These are phyloP conservation scores for Fusarium nurragi DNA, from an alignment of 2,329 filamentous ascomycete species.

Conservation along the genomic window DNA sequence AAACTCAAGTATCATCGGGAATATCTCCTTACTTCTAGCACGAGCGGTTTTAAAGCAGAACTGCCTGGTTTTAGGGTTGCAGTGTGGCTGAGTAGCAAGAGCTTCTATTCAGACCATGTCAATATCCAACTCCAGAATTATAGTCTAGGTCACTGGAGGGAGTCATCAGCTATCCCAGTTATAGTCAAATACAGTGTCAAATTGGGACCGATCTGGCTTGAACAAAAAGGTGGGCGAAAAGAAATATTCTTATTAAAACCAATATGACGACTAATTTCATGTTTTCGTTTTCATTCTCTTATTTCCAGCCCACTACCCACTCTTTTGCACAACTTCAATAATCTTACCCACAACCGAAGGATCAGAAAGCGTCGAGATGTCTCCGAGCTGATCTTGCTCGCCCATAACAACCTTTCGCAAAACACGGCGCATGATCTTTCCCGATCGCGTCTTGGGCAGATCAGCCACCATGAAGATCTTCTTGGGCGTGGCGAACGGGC, in stretches of 20 bases:
- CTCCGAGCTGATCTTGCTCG: conserved; percentile 92
- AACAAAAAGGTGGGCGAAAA: not conserved
- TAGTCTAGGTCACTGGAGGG: too few species aligned
- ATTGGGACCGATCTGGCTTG: too few species aligned
- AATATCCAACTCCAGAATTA: too few species aligned
- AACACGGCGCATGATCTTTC: conserved; percentile 97
- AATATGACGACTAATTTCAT: not conserved
- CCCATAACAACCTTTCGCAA: conserved; percentile 92
- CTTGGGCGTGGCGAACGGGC: conserved; percentile 93
- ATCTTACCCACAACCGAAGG: conserved; percentile 87
- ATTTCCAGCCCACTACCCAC: not conserved
- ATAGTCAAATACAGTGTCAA: too few species aligned
- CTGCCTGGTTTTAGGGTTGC: too few species aligned
- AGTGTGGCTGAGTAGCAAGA: too few species aligned
- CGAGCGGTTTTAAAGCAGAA: not conserved
- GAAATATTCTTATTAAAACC: not conserved
- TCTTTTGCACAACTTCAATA: conserved; percentile 60
- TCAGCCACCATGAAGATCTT: conserved; percentile 86
- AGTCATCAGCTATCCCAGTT: too few species aligned
- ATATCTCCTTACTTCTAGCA: not conserved
- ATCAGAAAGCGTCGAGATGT: conserved; percentile 88
- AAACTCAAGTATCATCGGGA: not conserved
- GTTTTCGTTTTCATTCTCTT: not conserved
- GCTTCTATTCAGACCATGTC: too few species aligned
- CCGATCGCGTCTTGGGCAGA: conserved; percentile 90